These are phyloP conservation scores for Hanseniaspora mollemarum DNA, from an alignment of 805 yeast genomes.

Conservation along the genomic window DNA sequence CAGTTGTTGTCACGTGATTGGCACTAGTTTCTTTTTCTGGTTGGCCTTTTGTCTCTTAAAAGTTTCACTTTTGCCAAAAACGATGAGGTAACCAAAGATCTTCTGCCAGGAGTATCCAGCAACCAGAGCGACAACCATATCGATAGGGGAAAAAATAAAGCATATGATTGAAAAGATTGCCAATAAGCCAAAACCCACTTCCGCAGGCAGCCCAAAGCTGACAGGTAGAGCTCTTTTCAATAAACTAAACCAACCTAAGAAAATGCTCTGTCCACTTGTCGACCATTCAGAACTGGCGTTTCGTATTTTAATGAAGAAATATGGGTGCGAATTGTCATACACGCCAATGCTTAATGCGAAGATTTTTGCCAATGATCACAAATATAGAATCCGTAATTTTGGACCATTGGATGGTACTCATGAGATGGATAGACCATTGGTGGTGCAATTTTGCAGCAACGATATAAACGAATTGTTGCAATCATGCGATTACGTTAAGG, in stretches of 20 bases:
- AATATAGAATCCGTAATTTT: constrained; percentile 67
- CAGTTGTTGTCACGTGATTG: too few species aligned
- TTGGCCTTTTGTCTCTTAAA: background rate
- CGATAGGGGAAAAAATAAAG: background rate
- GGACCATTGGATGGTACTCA: constrained; percentile 63
- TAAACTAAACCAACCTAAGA: constrained; percentile 60
- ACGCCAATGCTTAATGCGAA: constrained; percentile 97
- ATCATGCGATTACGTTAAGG: constrained; percentile 75
- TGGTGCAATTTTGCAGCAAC: constrained; percentile 94
- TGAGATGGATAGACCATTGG: constrained; percentile 56
- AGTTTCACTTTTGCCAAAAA: background rate
- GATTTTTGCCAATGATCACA: constrained; percentile 70
- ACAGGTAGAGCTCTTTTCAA: constrained; percentile 61
- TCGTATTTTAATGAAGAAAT: constrained; percentile 72
- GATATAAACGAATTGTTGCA: constrained; percentile 71
- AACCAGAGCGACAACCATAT: background rate
- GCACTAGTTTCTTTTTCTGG: background rate
- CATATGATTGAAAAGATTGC: background rate
- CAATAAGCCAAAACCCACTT: too few species aligned
- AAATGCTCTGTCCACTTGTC: constrained; percentile 96
- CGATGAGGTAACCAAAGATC: too few species aligned
- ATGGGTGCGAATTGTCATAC: constrained; percentile 89
- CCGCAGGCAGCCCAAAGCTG: background rate
- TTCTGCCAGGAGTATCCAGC: too few species aligned
- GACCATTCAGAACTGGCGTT: constrained; percentile 94